Percentiles rank a stretch among this genome's conserved stretches.
These are phyloP conservation scores for Trichomonascaceae sp. DNA, from an alignment of 1,139 yeast species.

Conservation along the genomic window DNA sequence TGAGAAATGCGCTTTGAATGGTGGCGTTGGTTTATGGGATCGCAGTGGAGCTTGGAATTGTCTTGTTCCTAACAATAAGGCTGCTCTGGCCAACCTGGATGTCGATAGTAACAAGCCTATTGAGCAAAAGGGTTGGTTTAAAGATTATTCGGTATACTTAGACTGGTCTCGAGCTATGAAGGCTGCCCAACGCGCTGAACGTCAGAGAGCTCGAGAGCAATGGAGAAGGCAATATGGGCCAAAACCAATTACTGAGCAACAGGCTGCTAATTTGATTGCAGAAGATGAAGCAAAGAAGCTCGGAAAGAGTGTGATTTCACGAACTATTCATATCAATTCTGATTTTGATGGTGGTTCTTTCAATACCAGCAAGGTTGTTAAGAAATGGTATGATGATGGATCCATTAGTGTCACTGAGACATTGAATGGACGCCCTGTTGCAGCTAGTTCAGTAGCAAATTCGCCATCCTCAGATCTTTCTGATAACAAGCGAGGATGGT, in stretches of 20 bases:
- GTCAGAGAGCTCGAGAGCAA: constrained; percentile 16
- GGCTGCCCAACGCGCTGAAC: constrained; percentile 35
- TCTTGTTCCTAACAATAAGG: constrained; percentile 52
- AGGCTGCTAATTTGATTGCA: constrained; percentile 2
- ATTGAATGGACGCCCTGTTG: constrained; percentile 1
- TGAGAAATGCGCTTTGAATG: constrained; percentile 52
- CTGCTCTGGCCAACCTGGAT: constrained; percentile 10
- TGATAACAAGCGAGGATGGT: constrained; percentile 24
- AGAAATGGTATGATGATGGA: constrained; percentile 62
- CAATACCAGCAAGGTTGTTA: constrained; percentile 47
- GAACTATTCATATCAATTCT: constrained; percentile 43
- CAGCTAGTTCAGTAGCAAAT: not conserved
- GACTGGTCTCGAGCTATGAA: constrained; percentile 61
- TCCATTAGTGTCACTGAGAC: constrained; percentile 38
- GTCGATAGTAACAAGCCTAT: constrained; percentile 6
- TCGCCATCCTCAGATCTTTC: constrained; percentile 5
- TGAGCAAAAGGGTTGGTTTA: constrained; percentile 40
- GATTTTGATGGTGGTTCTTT: constrained; percentile 43
- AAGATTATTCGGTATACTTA: constrained; percentile 57
- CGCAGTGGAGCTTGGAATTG: constrained; percentile 79
- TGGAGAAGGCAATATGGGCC: constrained; percentile 10
- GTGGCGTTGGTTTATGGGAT: constrained; percentile 78
- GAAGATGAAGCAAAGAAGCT: constrained; percentile 25
- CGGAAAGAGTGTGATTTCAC: constrained; percentile 44
- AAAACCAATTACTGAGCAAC: not conserved